Conservation (phyloP, 2,329 filamentous ascomycete species). For the Talaromyces islandicus region DNA sequence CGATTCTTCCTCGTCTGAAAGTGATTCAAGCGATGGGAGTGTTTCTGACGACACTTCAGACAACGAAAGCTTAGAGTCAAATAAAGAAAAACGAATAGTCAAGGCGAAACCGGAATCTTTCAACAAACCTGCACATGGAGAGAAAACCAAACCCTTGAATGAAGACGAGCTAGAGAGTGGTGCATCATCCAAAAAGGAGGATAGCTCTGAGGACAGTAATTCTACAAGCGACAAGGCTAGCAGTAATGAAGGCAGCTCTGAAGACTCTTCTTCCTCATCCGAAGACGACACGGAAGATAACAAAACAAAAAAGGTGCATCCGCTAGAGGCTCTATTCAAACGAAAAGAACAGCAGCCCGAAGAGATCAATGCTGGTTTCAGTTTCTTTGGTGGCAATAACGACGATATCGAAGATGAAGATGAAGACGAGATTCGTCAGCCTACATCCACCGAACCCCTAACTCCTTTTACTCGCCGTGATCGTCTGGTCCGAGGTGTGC, state of each 20-base stretch:
- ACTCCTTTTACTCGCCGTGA: slow-evolving; percentile 81
- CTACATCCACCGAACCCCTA: slow-evolving; percentile 49
- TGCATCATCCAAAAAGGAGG: background rate
- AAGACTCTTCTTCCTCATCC: slow-evolving; percentile 19
- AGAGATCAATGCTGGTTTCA: slow-evolving; percentile 59
- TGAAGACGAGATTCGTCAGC: slow-evolving; percentile 41
- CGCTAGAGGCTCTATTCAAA: slow-evolving; percentile 90
- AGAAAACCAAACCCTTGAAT: slow-evolving; percentile 21
- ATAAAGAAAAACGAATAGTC: background rate
- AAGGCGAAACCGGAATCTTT: background rate
- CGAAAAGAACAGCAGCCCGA: slow-evolving; percentile 37
- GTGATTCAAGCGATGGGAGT: background rate
- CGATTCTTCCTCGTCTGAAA: background rate
- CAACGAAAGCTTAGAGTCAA: background rate
- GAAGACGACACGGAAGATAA: slow-evolving; percentile 31
- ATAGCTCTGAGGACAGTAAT: background rate
- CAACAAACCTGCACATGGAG: slow-evolving; percentile 12
- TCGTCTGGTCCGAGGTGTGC: slow-evolving; percentile 57
- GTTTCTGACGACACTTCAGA: background rate
- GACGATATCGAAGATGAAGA: slow-evolving; percentile 36
- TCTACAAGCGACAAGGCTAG: slow-evolving; percentile 2
- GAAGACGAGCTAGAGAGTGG: background rate
- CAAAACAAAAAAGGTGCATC: slow-evolving; percentile 61
- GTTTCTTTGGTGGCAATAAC: slow-evolving; percentile 60
- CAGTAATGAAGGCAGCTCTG: slow-evolving; percentile 11